Conservation (phyloP, 2,329 filamentous ascomycete genomes). For the Pestalotiopsis fici region DNA sequence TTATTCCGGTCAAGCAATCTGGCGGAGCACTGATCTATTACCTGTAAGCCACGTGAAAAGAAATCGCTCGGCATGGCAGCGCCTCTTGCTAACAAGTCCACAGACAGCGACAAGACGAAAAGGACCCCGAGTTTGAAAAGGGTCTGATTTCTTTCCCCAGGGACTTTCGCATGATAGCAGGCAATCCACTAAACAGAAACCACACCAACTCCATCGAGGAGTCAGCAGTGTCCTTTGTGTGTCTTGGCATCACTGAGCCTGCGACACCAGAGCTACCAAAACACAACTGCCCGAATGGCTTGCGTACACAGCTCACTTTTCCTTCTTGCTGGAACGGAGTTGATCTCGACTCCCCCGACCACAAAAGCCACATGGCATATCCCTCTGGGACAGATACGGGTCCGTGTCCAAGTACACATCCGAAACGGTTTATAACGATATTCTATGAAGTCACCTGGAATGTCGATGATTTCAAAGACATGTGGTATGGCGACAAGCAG, state of each 20-base stretch:
- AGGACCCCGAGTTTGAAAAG: slow-evolving; percentile 39
- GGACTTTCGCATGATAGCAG: slow-evolving; percentile 67
- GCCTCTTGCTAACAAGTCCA: neutral
- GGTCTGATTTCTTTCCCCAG: slow-evolving; percentile 60
- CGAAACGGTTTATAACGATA: slow-evolving; percentile 56
- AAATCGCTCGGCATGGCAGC: neutral
- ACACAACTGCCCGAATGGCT: slow-evolving; percentile 52
- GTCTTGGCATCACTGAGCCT: slow-evolving; percentile 45
- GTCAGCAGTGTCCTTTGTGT: slow-evolving; percentile 56
- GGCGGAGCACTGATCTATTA: slow-evolving; percentile 56
- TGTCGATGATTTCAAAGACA: slow-evolving; percentile 48
- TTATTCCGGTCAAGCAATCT: slow-evolving; percentile 49
- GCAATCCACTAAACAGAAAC: slow-evolving; percentile 53
- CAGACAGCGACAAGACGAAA: slow-evolving; percentile 40
- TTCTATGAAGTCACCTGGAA: slow-evolving; percentile 62
- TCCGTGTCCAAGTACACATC: slow-evolving; percentile 49
- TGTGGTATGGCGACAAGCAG: slow-evolving; percentile 43
- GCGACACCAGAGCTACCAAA: slow-evolving; percentile 56
- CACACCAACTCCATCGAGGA: slow-evolving; percentile 46
- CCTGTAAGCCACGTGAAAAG: slow-evolving; percentile 31
- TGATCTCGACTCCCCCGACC: slow-evolving; percentile 54
- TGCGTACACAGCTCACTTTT: slow-evolving; percentile 57
- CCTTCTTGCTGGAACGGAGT: slow-evolving; percentile 65
- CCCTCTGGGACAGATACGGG: slow-evolving; percentile 48
- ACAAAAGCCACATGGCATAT: slow-evolving; percentile 58